Evolutionary conservation across 2,329 filamentous ascomycete species (phyloP).

Genomic region (Aspergillus awamori): DNA sequence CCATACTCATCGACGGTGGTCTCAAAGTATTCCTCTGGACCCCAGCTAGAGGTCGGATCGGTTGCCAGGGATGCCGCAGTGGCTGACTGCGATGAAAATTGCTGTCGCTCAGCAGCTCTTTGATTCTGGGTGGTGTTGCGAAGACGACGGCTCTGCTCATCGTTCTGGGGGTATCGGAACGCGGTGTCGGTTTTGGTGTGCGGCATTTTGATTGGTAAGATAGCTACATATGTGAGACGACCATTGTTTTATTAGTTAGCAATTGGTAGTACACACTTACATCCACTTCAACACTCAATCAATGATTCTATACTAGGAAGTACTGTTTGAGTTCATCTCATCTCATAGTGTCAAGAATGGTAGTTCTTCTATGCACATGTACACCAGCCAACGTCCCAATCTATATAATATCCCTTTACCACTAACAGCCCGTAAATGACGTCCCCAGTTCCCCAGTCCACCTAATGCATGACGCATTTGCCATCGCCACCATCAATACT

Average conservation of each 20-base stretch:
- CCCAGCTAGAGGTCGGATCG: neutral
- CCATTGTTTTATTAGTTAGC: neutral
- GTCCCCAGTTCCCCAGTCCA: neutral
- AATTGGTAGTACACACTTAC: neutral
- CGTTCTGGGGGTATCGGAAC: neutral
- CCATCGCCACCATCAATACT: neutral
- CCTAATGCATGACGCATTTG: neutral
- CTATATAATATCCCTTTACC: neutral
- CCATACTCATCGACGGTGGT: neutral
- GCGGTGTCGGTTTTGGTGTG: neutral
- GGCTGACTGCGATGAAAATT: neutral
- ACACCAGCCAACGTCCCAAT: neutral
- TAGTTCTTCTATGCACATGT: neutral
- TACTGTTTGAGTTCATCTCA: neutral
- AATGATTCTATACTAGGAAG: neutral
- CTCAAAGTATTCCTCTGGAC: neutral
- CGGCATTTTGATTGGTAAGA: neutral
- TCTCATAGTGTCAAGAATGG: neutral
- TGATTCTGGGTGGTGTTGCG: conserved; percentile 1
- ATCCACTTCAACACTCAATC: neutral
- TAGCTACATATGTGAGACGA: too few species aligned
- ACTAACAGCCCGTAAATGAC: neutral
- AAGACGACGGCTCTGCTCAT: neutral
- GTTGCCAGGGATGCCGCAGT: neutral
- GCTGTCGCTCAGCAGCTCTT: neutral